Evolutionary conservation across 768 basidiomycete species (phyloP).

Genomic region (Psilocybe azurescens): DNA sequence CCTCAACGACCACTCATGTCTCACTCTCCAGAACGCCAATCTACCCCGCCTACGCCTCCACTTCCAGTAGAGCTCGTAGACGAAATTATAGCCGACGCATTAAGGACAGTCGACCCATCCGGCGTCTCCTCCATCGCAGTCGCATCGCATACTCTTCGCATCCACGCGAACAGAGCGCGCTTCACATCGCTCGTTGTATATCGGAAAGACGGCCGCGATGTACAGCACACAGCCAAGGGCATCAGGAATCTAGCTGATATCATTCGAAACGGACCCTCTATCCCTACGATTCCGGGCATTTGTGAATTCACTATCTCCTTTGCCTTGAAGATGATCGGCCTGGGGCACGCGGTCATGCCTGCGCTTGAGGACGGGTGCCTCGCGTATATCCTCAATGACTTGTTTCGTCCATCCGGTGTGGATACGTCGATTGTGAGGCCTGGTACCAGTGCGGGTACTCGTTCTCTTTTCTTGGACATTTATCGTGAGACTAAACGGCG

Average conservation of each 20-base stretch:
- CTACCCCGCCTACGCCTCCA: not conserved
- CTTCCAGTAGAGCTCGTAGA: not conserved
- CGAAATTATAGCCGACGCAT: not conserved
- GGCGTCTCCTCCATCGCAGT: not conserved
- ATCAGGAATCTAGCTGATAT: not conserved
- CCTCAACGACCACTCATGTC: too few species aligned
- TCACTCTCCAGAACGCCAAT: too few species aligned
- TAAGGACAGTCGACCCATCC: not conserved
- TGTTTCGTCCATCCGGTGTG: not conserved
- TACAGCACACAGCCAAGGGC: not conserved
- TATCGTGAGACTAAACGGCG: too few species aligned
- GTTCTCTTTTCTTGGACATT: too few species aligned
- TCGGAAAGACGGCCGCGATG: not conserved
- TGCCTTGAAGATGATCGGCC: not conserved
- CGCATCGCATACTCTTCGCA: not conserved
- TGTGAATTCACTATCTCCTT: not conserved
- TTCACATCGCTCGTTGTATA: too few species aligned
- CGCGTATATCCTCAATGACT: not conserved
- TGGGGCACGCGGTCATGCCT: not conserved
- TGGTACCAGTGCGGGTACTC: too few species aligned
- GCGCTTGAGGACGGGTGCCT: not conserved
- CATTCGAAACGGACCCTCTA: not conserved
- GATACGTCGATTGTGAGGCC: too few species aligned
- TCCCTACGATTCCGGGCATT: not conserved
- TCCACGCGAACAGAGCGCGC: not conserved